Conservation (phyloP, 208 protist genomes). For the Leishmania mexicana region DNA sequence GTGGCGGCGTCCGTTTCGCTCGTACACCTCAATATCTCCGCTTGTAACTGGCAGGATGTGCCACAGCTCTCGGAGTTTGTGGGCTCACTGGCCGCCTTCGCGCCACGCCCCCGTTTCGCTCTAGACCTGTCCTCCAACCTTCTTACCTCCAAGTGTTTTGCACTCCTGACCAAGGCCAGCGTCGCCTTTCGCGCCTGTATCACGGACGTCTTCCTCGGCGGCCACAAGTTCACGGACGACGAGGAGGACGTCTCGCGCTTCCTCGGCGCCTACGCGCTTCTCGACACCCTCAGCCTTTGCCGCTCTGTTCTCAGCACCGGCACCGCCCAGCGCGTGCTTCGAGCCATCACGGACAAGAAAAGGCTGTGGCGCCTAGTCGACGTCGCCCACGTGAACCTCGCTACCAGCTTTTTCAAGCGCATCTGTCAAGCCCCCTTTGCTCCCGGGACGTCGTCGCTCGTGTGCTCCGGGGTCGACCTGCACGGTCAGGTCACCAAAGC, state of each 20-base stretch:
- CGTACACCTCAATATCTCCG: slow-evolving; percentile 36
- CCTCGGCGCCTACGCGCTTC: slow-evolving; percentile 29
- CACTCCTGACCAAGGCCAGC: slow-evolving; percentile 29
- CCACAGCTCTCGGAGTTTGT: slow-evolving; percentile 43
- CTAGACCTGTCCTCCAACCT: slow-evolving; percentile 51
- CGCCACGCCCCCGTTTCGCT: slow-evolving; percentile 33
- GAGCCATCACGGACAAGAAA: slow-evolving; percentile 36
- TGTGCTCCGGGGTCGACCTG: slow-evolving; percentile 26
- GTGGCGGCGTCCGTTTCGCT: slow-evolving; percentile 35
- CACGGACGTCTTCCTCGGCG: slow-evolving; percentile 40
- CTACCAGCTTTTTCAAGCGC: slow-evolving; percentile 28
- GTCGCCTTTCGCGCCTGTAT: slow-evolving; percentile 17
- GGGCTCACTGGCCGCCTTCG: slow-evolving; percentile 29
- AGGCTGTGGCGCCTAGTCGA: slow-evolving; percentile 33
- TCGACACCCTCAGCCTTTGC: slow-evolving; percentile 31
- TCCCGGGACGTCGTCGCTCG: slow-evolving; percentile 17
- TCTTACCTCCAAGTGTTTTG: slow-evolving; percentile 38
- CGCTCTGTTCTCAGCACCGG: slow-evolving; percentile 28
- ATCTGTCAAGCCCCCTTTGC: slow-evolving; percentile 28
- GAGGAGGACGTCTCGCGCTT: slow-evolving; percentile 32
- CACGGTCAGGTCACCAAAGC: slow-evolving; percentile 37
- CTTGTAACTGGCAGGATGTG: slow-evolving; percentile 47
- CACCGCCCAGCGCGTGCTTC: slow-evolving; percentile 37
- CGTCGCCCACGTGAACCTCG: slow-evolving; percentile 24
- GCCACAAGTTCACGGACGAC: slow-evolving; percentile 26